Evolutionary conservation across 1,139 yeast species (phyloP).

Genomic region (Debaryomycetaceae sp.): DNA sequence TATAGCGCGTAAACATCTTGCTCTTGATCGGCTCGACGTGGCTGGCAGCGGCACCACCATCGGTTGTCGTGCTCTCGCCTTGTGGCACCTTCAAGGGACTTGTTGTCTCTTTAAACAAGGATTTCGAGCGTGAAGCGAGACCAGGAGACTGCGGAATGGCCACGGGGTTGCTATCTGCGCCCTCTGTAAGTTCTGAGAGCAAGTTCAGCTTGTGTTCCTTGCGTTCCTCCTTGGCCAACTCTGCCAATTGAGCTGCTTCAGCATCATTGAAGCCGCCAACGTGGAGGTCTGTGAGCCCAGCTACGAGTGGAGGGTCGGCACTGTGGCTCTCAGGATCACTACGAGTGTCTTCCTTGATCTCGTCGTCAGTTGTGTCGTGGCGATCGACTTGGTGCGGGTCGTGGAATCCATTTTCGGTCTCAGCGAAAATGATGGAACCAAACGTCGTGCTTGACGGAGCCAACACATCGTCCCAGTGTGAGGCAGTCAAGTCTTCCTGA

Average conservation of each 20-base stretch:
- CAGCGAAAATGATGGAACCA: constrained; percentile 15
- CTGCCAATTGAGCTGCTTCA: constrained; percentile 30
- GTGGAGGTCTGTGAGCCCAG: constrained; percentile 5
- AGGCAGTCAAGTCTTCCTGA: constrained; percentile 32
- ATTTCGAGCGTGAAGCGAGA: constrained; percentile 20
- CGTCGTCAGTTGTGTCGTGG: constrained; percentile 7
- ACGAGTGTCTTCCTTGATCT: constrained; percentile 5
- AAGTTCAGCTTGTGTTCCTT: constrained; percentile 33
- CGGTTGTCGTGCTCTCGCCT: constrained; percentile 15
- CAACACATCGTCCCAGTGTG: constrained; percentile 36
- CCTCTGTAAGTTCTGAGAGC: constrained; percentile 32
- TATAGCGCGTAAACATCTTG: constrained; percentile 38
- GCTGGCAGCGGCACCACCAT: constrained; percentile 16
- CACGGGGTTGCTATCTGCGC: constrained; percentile 23
- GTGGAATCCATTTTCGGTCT: constrained; percentile 19
- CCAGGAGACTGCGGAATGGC: constrained; percentile 20
- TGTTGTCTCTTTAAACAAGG: constrained; percentile 33
- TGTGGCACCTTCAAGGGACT: constrained; percentile 36
- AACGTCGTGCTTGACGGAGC: constrained; percentile 16
- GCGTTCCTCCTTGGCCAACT: constrained; percentile 30
- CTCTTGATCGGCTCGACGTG: constrained; percentile 13
- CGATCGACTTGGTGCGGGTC: constrained; percentile 9
- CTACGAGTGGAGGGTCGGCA: constrained; percentile 1
- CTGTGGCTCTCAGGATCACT: constrained; percentile 4
- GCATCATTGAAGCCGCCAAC: too few species aligned